These are phyloP conservation scores for Rhodotorula paludigena DNA, from an alignment of 768 basidiomycete genomes.

Conservation along the genomic window DNA sequence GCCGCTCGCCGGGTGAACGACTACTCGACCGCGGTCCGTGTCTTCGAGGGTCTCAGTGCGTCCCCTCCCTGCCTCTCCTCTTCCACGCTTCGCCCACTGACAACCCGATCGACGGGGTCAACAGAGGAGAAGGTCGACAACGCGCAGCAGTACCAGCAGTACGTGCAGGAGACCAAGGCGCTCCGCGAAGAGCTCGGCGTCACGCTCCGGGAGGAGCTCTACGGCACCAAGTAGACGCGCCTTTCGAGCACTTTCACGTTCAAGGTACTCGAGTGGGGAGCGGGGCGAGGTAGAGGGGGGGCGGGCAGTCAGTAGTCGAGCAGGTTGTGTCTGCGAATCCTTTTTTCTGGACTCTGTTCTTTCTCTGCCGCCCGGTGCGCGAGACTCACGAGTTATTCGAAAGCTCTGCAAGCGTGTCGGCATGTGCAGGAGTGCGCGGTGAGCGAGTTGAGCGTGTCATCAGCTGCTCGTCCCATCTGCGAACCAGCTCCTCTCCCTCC, in stretches of 20 bases:
- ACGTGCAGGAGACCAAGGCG: constrained; percentile 81
- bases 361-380: background rate
- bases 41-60: constrained; percentile 79
- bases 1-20: constrained; percentile 90
- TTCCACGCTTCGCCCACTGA: background rate
- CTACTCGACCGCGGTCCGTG: constrained; percentile 90
- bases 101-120: too few relatives aligned
- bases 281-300: too few relatives aligned
- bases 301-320: too few relatives aligned
- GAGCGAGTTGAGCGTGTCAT: background rate
- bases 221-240: too few relatives aligned
- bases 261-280: too few relatives aligned
- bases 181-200: constrained; percentile 84
- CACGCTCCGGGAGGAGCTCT: constrained; percentile 62
- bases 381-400: background rate
- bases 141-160: constrained; percentile 86
- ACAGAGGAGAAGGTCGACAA: constrained; percentile 90
- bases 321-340: too few relatives aligned
- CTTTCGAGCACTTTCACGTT: too few relatives aligned
- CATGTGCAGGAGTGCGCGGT: too few relatives aligned
- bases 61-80: background rate
- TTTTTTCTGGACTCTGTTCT: background rate
- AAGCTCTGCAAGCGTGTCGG: too few relatives aligned
- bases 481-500: background rate
- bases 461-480: background rate